Conservation (phyloP, 2,329 filamentous ascomycete genomes). For the Epichloe coenophiala region DNA sequence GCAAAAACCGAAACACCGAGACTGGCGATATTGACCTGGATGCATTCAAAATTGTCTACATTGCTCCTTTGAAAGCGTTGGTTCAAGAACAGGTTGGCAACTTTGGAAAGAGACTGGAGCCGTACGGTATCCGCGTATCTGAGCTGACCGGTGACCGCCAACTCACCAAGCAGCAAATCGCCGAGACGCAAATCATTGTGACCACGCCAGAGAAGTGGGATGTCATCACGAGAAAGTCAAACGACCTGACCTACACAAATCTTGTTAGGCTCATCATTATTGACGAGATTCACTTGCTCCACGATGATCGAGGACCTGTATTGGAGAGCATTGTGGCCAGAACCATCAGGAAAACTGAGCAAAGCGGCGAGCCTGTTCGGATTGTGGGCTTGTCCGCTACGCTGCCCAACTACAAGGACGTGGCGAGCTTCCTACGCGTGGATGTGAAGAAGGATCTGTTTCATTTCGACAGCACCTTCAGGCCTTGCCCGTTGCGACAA, state of each 20-base stretch:
- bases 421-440: slow-evolving; percentile 86
- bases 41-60: slow-evolving; percentile 96
- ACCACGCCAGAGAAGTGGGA: slow-evolving; percentile 99
- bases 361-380: slow-evolving; percentile 85
- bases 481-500: slow-evolving; percentile 87
- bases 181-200: slow-evolving; percentile 94
- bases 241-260: slow-evolving; percentile 91
- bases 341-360: slow-evolving; percentile 84
- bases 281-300: slow-evolving; percentile 93
- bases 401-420: slow-evolving; percentile 90
- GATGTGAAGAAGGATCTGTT: slow-evolving; percentile 77
- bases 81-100: slow-evolving; percentile 98
- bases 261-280: slow-evolving; percentile 94
- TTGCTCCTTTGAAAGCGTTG: slow-evolving; percentile 86
- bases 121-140: slow-evolving; percentile 85
- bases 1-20: slow-evolving; percentile 79
- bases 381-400: slow-evolving; percentile 90
- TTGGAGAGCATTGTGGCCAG: slow-evolving; percentile 93
- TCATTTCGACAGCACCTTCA: slow-evolving; percentile 89
- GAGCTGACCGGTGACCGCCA: slow-evolving; percentile 96
- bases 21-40: slow-evolving; percentile 94
- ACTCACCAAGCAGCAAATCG: slow-evolving; percentile 95
- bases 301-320: slow-evolving; percentile 93
- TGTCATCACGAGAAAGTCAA: slow-evolving; percentile 95
- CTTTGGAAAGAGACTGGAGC: slow-evolving; percentile 79